A percentile compares a stretch with the other conserved stretches of the same genome.
Evolutionary conservation across 768 basidiomycete species (phyloP).

Genomic region (Scleroderma bovista): DNA sequence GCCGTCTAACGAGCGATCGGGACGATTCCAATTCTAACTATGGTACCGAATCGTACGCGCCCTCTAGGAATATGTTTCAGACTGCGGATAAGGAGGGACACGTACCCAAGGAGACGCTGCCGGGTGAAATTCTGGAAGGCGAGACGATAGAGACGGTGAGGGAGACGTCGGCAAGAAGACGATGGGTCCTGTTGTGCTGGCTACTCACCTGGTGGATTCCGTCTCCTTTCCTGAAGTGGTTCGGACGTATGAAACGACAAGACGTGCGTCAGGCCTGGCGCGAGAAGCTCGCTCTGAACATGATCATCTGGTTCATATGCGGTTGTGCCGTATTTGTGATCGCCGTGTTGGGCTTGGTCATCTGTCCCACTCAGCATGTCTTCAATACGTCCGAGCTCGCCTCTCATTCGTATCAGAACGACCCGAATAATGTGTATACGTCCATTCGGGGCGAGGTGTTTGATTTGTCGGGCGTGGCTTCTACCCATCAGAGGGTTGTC

Average conservation of each 20-base stretch:
- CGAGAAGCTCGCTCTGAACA: conserved; percentile 91
- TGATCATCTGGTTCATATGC: conserved; percentile 95
- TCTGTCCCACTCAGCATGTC: conserved; percentile 93
- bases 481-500: conserved; percentile 62
- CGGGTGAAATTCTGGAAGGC: conserved; percentile 81
- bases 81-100: conserved; percentile 68
- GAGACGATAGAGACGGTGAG: conserved; percentile 86
- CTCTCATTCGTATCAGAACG: conserved; percentile 55
- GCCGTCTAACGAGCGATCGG: conserved; percentile 68
- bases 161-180: conserved; percentile 71
- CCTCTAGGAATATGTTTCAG: conserved; percentile 94
- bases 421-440: conserved; percentile 73
- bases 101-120: conserved; percentile 75
- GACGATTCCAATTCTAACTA: conserved; percentile 78
- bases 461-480: conserved; percentile 66
- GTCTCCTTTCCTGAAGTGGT: conserved; percentile 53
- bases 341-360: conserved; percentile 76
- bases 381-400: conserved; percentile 75
- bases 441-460: conserved; percentile 94
- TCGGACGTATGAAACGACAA: conserved; percentile 90
- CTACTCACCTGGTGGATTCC: conserved; percentile 92
- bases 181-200: conserved; percentile 89
- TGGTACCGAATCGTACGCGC: conserved; percentile 91
- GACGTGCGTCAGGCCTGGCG: conserved; percentile 97
- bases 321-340: conserved; percentile 90